Conservation (phyloP, 179 eudicot species). For the Silene vulgaris region DNA sequence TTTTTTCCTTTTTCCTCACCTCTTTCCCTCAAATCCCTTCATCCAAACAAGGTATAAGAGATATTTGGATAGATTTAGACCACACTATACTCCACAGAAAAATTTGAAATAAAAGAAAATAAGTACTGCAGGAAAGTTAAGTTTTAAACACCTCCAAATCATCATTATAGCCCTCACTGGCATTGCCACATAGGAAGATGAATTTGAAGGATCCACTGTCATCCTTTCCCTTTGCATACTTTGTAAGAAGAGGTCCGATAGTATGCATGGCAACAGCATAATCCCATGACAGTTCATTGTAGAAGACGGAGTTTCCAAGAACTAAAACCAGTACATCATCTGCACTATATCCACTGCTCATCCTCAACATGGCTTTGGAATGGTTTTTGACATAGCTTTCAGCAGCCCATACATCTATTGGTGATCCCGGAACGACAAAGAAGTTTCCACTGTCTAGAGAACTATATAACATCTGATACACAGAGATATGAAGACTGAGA, state of each 20-base stretch:
- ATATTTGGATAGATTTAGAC: neutral
- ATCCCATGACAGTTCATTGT: conserved; percentile 78
- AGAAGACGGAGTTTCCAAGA: conserved; percentile 77
- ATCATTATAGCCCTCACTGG: conserved; percentile 55
- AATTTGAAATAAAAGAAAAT: neutral
- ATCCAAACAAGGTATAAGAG: neutral
- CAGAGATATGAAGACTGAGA: conserved; percentile 31
- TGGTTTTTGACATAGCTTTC: conserved; percentile 67
- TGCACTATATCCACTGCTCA: conserved; percentile 45
- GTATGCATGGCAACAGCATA: conserved; percentile 78
- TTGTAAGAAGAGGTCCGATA: conserved; percentile 67
- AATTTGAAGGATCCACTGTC: conserved; percentile 45
- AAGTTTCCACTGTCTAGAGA: conserved; percentile 91
- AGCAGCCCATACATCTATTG: conserved; percentile 86
- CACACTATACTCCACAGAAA: conserved; percentile 9
- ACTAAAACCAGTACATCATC: conserved; percentile 74
- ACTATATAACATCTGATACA: conserved; percentile 88
- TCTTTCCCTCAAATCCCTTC: neutral
- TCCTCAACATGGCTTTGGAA: conserved; percentile 56
- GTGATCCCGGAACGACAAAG: conserved; percentile 98
- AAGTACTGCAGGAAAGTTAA: neutral
- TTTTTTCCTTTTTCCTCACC: neutral
- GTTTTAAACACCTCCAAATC: conserved; percentile 59
- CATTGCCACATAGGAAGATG: conserved; percentile 67
- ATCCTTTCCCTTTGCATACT: conserved; percentile 59